Evolutionary conservation across 2,329 filamentous ascomycete species (phyloP), one percentile per base, ranked within the genome.

Genomic region (Xylaria sp.): DNA sequence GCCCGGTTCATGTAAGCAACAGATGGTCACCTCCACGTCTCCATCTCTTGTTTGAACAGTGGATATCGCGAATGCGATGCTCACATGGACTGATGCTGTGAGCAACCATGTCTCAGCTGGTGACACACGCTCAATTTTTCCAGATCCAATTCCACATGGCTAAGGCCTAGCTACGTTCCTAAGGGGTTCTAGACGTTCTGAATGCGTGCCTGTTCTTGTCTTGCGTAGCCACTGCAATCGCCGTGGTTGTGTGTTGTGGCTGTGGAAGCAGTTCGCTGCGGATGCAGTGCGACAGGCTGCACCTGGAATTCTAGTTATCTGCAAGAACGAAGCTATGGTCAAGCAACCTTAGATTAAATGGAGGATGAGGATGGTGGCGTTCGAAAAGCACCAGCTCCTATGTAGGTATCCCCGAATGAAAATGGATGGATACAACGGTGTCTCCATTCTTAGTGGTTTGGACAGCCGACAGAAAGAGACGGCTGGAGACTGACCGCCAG

Each of bases 11-110:
- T 23, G 31, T 21, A 8, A 19, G n/a, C 43, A 3, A n/a, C 21
- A n/a, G n/a, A n/a, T n/a, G n/a, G n/a, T n/a, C n/a, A n/a, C n/a
- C n/a, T n/a, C n/a, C n/a, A n/a, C n/a, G n/a, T n/a, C n/a, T n/a
- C n/a, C n/a, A n/a, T n/a, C n/a, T n/a, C n/a, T n/a, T n/a, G n/a
- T n/a, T n/a, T n/a, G n/a, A n/a, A n/a, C n/a, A n/a, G n/a, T n/a
- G n/a, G n/a, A n/a, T n/a, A n/a, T n/a, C 25, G 25, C 25, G 15
- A 33, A 43, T 57, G 41, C 40, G 15, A 41, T 48, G 40, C 29
- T 54, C 59, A 54, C 43, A 51, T 54, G 54, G 13, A 21, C 31
- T 10, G 17, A 41, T 44, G 21, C 21, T 48, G 29, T 48, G 59
- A 57, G 47, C 25, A 27, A 58, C 33, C 27, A 38, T 49, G 58